Evolutionary conservation across 495 filamentous ascomycete genomes (phyloP), one percentile per base, ranked within the genome.

Genomic region (Hypomontagnella submonticulosa): DNA sequence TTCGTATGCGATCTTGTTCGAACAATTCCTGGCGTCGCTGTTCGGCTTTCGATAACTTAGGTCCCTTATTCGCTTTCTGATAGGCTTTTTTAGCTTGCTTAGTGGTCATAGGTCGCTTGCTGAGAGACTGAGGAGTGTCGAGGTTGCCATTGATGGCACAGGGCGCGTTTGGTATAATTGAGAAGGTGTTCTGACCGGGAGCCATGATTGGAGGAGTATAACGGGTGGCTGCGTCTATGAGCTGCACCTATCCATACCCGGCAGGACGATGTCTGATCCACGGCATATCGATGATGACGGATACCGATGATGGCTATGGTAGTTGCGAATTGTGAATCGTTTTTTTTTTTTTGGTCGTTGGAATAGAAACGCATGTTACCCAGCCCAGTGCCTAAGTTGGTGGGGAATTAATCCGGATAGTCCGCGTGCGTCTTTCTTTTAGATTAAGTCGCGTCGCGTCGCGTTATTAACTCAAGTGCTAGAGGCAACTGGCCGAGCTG

Each of bases 81-180:
- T 80, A 78, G 8, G 70, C 61, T 42, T 81, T 80, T 68, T 77
- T 73, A 9, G 73, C 76, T 54, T 81, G 75, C 33, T 80, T 81
- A 0, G 76, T 74, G 16, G 79, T 83, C 80, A 81, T 83, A 7
- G 78, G 74, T 13, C 71, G 75, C n/a, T 42, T 54, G 41, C 30
- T 58, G 8, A 55, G 63, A 0, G 60, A 18, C 23, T 49, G 12
- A 23, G 13, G 27, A 57, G 46, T 36, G 46, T 57, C 61, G n/a
- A 36, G 15, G 58, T 40, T 32, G 66, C 48, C 62, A 32, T 69
- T 69, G 62, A 72, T 34, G 23, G 66, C 66, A 32, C 70, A 61
- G 3, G 64, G 64, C 16, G 63, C 42, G 47, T 73, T 63, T 27
- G 74, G 72, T 30, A 76, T 65, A 30, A 76, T 63, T 34, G 63